Evolutionary conservation across 78 protist species (phyloP).

Genomic region (Isochrysis galbana): DNA sequence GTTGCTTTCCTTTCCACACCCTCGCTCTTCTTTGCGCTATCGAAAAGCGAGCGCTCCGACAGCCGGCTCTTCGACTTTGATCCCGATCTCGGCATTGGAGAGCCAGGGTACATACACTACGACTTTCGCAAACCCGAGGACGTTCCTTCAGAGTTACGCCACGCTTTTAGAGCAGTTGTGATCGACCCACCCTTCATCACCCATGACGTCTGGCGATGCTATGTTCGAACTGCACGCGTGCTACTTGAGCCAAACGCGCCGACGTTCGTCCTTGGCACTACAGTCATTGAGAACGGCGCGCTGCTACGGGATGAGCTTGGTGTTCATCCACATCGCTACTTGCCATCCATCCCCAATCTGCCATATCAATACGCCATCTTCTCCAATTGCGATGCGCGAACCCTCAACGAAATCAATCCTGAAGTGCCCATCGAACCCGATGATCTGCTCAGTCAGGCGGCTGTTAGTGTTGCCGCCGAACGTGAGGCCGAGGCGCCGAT

Average conservation of each 20-base stretch:
- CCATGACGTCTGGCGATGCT: slow-evolving; percentile 47
- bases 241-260: background rate
- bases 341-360: slow-evolving; percentile 56
- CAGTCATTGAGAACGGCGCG: slow-evolving; percentile 50
- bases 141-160: background rate
- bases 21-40: background rate
- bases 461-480: background rate
- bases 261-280: slow-evolving; percentile 26
- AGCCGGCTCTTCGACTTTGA: background rate
- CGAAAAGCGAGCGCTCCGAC: background rate
- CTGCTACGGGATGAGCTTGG: slow-evolving; percentile 15
- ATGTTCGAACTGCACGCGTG: background rate
- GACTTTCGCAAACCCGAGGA: slow-evolving; percentile 44
- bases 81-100: background rate
- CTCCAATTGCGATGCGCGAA: background rate
- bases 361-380: slow-evolving; percentile 47
- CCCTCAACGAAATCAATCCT: background rate
- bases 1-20: background rate
- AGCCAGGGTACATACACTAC: slow-evolving; percentile 40
- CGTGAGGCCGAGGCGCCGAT: background rate
- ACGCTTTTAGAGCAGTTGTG: slow-evolving; percentile 32
- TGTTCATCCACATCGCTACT: background rate
- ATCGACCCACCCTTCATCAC: slow-evolving; percentile 70
- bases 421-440: background rate
- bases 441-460: background rate